Evolutionary conservation across 768 basidiomycete species (phyloP).

Genomic region (Lactarius hengduanensis): DNA sequence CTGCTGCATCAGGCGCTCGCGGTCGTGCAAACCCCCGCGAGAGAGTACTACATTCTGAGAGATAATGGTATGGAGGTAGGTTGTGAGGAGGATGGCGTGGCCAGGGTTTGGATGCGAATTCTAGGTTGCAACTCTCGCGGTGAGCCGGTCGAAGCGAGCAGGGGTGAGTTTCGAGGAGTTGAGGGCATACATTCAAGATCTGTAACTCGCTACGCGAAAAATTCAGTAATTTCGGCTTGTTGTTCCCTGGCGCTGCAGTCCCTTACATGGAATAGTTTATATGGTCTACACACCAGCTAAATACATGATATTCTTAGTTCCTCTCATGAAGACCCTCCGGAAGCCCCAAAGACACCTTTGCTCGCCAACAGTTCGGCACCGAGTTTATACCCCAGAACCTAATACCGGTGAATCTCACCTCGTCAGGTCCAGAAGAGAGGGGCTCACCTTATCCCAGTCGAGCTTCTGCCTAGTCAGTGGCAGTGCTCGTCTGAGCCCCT

Average conservation of each 20-base stretch:
- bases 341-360: conserved; percentile 51
- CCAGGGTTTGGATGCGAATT: conserved; percentile 57
- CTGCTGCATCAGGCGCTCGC: conserved; percentile 64
- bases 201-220: neutral
- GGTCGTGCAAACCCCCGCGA: conserved; percentile 62
- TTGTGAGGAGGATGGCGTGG: conserved; percentile 70
- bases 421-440: neutral
- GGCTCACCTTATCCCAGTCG: conserved; percentile 87
- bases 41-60: conserved; percentile 67
- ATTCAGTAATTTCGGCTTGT: neutral
- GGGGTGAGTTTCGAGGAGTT: conserved; percentile 19
- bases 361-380: conserved; percentile 73
- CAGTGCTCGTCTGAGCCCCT: conserved; percentile 82
- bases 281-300: conserved; percentile 11
- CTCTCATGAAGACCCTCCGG: conserved; percentile 33
- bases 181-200: conserved; percentile 13
- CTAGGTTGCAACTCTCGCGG: conserved; percentile 45
- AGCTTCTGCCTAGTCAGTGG: conserved; percentile 92
- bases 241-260: neutral
- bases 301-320: conserved; percentile 2
- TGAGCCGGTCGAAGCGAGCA: conserved; percentile 1
- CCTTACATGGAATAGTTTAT: conserved; percentile 2
- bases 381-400: conserved; percentile 66
- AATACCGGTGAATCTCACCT: conserved; percentile 15
- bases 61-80: conserved; percentile 81